Evolutionary conservation across 805 yeast species (phyloP).

Genomic region (Alloascoidea hylecoeti): DNA sequence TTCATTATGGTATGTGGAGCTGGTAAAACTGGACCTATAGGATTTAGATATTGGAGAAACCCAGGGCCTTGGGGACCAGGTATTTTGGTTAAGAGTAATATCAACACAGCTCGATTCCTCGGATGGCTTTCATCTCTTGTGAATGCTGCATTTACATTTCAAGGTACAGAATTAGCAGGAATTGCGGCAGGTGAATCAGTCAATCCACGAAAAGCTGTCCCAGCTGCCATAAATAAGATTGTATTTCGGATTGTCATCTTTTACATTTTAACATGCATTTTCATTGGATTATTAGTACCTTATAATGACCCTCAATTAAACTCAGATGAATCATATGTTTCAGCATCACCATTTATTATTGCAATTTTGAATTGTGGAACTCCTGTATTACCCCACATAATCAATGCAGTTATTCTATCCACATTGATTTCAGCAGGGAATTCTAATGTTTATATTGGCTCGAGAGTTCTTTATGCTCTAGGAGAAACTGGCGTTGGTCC

Average conservation of each 20-base stretch:
- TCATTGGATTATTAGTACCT: conserved; percentile 61
- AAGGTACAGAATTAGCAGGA: conserved; percentile 69
- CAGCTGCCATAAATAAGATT: conserved; percentile 59
- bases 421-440: conserved; percentile 72
- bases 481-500: conserved; percentile 50
- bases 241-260: conserved; percentile 50
- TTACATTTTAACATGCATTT: conserved; percentile 50
- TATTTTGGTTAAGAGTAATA: conserved; percentile 19
- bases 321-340: conserved; percentile 22
- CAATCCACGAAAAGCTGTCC: conserved; percentile 57
- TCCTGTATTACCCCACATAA: conserved; percentile 47
- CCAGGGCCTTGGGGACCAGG: conserved; percentile 72
- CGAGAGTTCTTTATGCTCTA: conserved; percentile 50
- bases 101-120: conserved; percentile 34
- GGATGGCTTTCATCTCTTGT: conserved; percentile 61
- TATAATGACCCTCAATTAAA: conserved; percentile 41
- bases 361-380: conserved; percentile 54
- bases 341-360: conserved; percentile 60
- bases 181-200: conserved; percentile 62
- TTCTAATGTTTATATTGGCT: conserved; percentile 60
- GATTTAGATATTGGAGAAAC: conserved; percentile 70
- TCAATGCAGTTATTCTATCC: conserved; percentile 57
- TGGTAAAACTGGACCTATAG: conserved; percentile 53
- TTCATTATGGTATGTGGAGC: conserved; percentile 60
- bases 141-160: conserved; percentile 69